A percentile compares a stretch with the other conserved stretches of the same genome.
Evolutionary conservation across 2,329 filamentous ascomycete species (phyloP).

Genomic region (Delphinella strobiligena): DNA sequence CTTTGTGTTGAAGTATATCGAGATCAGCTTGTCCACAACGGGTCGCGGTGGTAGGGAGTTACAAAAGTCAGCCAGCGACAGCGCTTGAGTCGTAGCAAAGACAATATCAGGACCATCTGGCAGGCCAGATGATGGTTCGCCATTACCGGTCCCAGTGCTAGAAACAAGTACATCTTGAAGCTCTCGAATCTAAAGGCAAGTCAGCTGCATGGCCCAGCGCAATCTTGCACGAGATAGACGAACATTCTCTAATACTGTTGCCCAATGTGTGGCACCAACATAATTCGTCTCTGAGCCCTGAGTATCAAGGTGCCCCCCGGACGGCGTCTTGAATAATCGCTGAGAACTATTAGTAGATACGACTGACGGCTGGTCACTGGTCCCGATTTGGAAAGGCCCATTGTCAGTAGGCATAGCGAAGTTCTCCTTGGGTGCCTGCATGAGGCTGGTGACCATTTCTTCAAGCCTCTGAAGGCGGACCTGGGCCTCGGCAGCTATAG

Average conservation of each 20-base stretch:
- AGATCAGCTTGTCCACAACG: not conserved
- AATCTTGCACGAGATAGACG: not conserved
- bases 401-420: not conserved
- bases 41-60: not conserved
- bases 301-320: conserved; percentile 4
- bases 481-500: conserved; percentile 1
- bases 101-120: not conserved
- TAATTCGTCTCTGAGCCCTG: conserved; percentile 4
- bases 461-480: conserved; percentile 6
- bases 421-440: not conserved
- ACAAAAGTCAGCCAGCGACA: not conserved
- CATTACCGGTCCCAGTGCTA: not conserved
- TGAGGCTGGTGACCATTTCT: conserved; percentile 4
- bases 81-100: not conserved
- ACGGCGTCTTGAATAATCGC: not conserved
- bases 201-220: not conserved
- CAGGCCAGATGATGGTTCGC: not conserved
- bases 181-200: not conserved
- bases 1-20: not conserved
- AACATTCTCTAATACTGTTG: conserved; percentile 6
- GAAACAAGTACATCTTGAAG: not conserved
- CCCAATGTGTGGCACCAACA: conserved; percentile 6
- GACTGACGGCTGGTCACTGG: not conserved
- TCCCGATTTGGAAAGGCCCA: not conserved
- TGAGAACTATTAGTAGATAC: not conserved